Evolutionary conservation across 495 filamentous ascomycete genomes (phyloP), one percentile per base, ranked within the genome.

Genomic region (Aspergillus nidulans): DNA sequence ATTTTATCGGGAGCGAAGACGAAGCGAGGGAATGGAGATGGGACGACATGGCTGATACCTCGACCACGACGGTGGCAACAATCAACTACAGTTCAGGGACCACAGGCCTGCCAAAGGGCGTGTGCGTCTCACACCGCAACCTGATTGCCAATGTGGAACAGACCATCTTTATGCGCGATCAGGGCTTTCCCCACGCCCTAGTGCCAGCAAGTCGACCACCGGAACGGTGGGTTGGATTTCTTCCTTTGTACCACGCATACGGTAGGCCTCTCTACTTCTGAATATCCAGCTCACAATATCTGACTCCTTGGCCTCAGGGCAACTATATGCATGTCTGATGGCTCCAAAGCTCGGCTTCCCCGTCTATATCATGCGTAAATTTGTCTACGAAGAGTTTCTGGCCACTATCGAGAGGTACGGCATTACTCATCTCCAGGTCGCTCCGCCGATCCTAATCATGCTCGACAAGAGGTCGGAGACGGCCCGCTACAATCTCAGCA

Each of bases 191-290:
- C 63, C 56, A 72, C 70, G n/a, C 24, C 6, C 4, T 41, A 20
- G 49, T 41, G 2, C 49, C 34, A 21, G 49, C 49, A 7, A 40
- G 32, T 23, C 34, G 49, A 3, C 49, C 49, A 10, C 20, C 25
- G 13, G 34, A 52, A 19, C 53, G 74, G 15, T 62, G 57, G 46
- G 58, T 79, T 3, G 70, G 68, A 34, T 75, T 78, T 49, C 60
- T 81, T 18, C 76, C 77, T 3, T 62, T 78, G 53, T 77, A 74
- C 52, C 76, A 79, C 59, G 74, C 74, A 23, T 61, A 60, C 32
- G 76, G 64, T 82, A 38, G 73, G 70, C 20, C 58, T 77, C 0
- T 80, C 78, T 2, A 61, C 79, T 49, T 81, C 81, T 57, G 78
- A 4, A 3, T 26, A 4, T 49, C 30, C 30, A 7, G 28, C 7